Base-by-base conservation (phyloP, 2,329 filamentous ascomycete genomes). In the Calonectria montana region DNA sequence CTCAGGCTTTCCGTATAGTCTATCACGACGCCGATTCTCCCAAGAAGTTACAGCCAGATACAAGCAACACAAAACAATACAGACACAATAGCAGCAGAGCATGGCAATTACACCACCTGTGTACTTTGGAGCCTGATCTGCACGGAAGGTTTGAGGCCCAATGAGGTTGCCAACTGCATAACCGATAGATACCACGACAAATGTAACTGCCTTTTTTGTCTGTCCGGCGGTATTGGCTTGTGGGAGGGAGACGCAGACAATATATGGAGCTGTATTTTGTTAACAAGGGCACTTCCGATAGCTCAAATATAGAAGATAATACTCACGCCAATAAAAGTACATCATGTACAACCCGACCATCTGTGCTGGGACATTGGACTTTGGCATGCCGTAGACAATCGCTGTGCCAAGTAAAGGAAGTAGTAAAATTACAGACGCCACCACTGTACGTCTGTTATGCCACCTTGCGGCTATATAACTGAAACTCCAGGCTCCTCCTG, bases 111-210 rank as follows among this genome's bases (percentile, higher is more conserved):
- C 67, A 2, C 70, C 70, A 1, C 74, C 73, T 1, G 62, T 64
- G 69, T 85, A 86, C 4, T 76, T 72, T 0, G 81, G 84, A 0
- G 81, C 80, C 45, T 85, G 81, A 0, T 77, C 72, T 1, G 81
- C 72, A 29, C 81, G 78, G 76, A 85, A 86, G 18, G 83, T 83
- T 65, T 83, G 79, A 0, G 84, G 84, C 0, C 80, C 83, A 23
- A 85, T 82, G 67, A 86, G 83, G 67, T 85, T 86, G 15, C 81
- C 81, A 3, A 68, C 69, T 8, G 75, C 77, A 66, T 80, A 89
- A 0, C 85, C 86, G 18, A 88, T 80, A 72, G 87, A 87, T 7
- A 87, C 81, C 18, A 86, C 79, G 31, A 86, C 79, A 29, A 87
- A 87, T 1, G 81, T 77, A 0, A 86, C 86, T 0, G 79, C 79